phyloP scores from a whole-genome alignment of 1,139 yeast genomes.

The Magnusiomyces ingens region DNA sequence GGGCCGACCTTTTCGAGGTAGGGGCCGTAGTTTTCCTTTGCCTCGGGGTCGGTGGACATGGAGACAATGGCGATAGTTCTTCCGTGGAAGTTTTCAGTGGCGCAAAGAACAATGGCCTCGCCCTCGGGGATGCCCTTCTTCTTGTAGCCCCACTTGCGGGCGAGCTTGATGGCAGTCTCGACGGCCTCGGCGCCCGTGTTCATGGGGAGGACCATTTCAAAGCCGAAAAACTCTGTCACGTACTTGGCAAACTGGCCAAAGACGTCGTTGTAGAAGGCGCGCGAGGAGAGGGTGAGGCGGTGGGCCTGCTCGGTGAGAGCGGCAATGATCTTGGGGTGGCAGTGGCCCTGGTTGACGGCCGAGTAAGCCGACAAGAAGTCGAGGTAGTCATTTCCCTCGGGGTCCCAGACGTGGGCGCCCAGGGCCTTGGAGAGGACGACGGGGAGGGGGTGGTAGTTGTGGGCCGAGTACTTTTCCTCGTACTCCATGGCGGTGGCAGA shows the following conservation, averaged over 20 bases:
- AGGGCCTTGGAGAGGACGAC: conserved; percentile 81
- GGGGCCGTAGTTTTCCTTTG: conserved; percentile 86
- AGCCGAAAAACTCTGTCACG: conserved; percentile 80
- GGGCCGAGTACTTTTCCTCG: conserved; percentile 84
- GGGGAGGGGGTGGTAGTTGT: conserved; percentile 94
- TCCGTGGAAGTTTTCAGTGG: conserved; percentile 90
- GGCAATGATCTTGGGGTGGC: conserved; percentile 84
- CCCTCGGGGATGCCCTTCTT: conserved; percentile 75
- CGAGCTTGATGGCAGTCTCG: conserved; percentile 88
- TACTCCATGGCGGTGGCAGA: conserved; percentile 59
- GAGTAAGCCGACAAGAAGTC: conserved; percentile 92
- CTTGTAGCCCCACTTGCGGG: conserved; percentile 95
- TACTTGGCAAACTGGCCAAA: conserved; percentile 85
- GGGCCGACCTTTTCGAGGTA: conserved; percentile 82
- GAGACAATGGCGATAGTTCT: conserved; percentile 93
- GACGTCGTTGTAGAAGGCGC: conserved; percentile 89
- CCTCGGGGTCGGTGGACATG: conserved; percentile 94
- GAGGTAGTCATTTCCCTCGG: conserved; percentile 64
- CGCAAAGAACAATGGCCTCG: conserved; percentile 84
- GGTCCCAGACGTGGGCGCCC: conserved; percentile 98
- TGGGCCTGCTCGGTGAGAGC: conserved; percentile 88
- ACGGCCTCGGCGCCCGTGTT: conserved; percentile 99
- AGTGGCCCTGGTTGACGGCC: conserved; percentile 97
- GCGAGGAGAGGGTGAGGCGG: conserved; percentile 73
- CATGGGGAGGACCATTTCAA: conserved; percentile 94